phyloP scores from a whole-genome alignment of 495 filamentous ascomycete species.

The Podospora comata region DNA sequence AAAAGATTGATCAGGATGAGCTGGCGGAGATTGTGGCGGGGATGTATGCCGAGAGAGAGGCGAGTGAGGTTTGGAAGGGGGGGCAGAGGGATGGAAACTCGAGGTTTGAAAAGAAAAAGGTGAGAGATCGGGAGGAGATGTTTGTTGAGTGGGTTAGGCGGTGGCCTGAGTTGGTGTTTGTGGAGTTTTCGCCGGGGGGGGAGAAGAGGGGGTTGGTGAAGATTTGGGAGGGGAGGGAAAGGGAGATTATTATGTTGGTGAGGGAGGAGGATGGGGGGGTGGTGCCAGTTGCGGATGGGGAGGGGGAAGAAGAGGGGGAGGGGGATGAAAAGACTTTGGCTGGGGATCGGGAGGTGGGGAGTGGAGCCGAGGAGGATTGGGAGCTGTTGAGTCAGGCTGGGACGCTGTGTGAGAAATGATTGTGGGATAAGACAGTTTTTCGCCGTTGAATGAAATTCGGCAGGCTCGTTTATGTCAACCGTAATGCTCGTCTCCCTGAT shows the following conservation, averaged over 20 bases:
- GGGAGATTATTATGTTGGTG: neutral
- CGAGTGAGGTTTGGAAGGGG: neutral
- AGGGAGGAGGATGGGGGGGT: neutral
- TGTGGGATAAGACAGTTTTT: neutral
- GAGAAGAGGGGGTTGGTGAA: neutral
- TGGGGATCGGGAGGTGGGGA: neutral
- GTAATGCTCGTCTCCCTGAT: neutral
- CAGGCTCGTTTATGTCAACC: neutral
- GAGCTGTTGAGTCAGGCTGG: constrained; percentile 11
- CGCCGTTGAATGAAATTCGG: neutral
- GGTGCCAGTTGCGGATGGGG: neutral
- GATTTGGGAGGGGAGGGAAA: neutral
- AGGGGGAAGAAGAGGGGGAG: neutral
- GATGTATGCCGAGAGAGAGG: constrained; percentile 8
- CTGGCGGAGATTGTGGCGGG: constrained; percentile 11
- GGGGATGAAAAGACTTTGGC: constrained; percentile 10
- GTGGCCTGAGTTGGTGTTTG: neutral
- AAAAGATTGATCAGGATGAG: constrained; percentile 16
- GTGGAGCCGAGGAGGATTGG: constrained; percentile 4
- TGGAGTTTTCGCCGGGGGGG: neutral
- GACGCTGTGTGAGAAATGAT: neutral
- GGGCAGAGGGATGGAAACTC: neutral
- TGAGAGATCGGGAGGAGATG: neutral
- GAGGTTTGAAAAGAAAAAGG: neutral
- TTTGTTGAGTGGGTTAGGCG: constrained; percentile 12